Conservation (phyloP, 2,329 filamentous ascomycete genomes). For the Cladophialophora immunda region DNA sequence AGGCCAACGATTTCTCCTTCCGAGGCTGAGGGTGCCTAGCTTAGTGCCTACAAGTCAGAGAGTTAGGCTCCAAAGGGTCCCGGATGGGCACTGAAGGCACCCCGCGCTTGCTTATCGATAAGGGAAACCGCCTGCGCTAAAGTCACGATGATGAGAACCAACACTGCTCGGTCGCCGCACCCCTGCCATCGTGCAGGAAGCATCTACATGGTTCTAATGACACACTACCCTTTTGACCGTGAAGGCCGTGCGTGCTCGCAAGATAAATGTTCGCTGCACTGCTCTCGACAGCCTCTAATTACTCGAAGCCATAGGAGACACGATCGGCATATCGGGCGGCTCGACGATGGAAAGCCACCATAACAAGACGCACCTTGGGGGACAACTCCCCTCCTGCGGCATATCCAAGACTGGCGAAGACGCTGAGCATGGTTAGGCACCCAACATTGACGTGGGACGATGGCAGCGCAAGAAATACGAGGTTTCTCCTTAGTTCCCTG, state of each 20-base stretch:
- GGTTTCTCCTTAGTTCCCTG: not conserved
- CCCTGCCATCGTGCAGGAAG: not conserved
- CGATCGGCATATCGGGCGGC: no score
- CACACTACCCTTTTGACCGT: not conserved
- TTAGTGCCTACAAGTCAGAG: not conserved
- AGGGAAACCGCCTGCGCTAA: not conserved
- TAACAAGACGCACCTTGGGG: not conserved
- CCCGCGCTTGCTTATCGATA: slow-evolving; percentile 4
- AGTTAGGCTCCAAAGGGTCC: not conserved
- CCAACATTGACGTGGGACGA: not conserved
- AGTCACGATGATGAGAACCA: not conserved
- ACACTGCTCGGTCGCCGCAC: not conserved
- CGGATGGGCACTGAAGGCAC: not conserved
- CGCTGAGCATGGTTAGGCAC: not conserved
- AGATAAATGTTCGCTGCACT: not conserved
- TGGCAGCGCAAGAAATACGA: not conserved
- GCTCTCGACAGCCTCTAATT: not conserved
- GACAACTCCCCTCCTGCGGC: not conserved
- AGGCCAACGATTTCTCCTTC: slow-evolving; percentile 9
- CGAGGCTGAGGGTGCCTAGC: slow-evolving; percentile 4
- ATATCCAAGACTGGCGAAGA: not conserved
- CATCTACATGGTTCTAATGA: not conserved
- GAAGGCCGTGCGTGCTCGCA: not conserved
- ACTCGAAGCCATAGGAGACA: not conserved
- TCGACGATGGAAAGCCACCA: not conserved